Conservation (phyloP, 805 yeast species). For the Priceomyces haplophilus region DNA sequence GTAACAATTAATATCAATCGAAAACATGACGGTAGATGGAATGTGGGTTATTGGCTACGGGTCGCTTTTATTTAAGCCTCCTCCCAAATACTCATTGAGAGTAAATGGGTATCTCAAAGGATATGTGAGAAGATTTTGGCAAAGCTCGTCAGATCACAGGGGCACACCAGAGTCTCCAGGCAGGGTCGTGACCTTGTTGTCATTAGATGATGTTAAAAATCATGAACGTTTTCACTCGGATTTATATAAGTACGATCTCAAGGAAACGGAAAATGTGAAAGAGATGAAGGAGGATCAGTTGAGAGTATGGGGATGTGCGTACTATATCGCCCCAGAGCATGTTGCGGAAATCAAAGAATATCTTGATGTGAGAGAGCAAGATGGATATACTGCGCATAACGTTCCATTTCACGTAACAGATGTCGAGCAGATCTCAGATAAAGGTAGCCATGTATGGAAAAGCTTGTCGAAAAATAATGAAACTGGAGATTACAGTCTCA, state of each 20-base stretch:
- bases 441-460: constrained; percentile 9
- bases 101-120: constrained; percentile 77
- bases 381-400: constrained; percentile 73
- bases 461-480: constrained; percentile 14
- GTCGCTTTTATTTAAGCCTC: constrained; percentile 85
- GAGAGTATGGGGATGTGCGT: constrained; percentile 77
- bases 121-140: constrained; percentile 85
- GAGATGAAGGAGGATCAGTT: constrained; percentile 41
- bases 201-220: constrained; percentile 50
- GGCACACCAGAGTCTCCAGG: constrained; percentile 89
- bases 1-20: too few species aligned
- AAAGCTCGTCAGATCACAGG: constrained; percentile 82
- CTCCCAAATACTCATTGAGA: constrained; percentile 60
- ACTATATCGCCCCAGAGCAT: constrained; percentile 65
- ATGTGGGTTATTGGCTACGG: constrained; percentile 91
- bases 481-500: constrained; percentile 43
- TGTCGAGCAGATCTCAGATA: constrained; percentile 12
- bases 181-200: constrained; percentile 77
- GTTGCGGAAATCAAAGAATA: constrained; percentile 63
- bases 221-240: constrained; percentile 43
- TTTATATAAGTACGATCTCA: constrained; percentile 33
- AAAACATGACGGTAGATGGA: constrained; percentile 24
- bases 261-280: constrained; percentile 7
- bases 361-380: constrained; percentile 80
- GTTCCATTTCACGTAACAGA: constrained; percentile 58